Evolutionary conservation across 148 eudicot genomes (phyloP), one percentile per base, ranked within the genome.

Genomic region (Dianthus caryophyllus): DNA sequence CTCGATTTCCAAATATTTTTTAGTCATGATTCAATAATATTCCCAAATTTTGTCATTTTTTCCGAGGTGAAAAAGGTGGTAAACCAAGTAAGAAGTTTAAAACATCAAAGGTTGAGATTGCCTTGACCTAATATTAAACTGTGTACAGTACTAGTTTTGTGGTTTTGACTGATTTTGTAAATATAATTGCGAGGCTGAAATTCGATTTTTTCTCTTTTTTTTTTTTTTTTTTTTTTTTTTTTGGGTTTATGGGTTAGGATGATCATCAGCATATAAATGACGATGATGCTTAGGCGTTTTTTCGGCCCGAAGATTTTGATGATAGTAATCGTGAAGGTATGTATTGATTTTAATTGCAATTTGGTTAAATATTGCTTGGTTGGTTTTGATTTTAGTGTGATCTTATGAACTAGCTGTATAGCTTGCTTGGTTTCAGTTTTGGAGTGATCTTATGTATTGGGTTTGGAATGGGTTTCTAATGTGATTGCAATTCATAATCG

Each of bases 311-410:
- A 41, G 89, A 87, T 27, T 73, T 76, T 2, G 86, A 80, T 1
- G 92, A 77, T 21, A 74, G 51, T 24, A 58, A 67, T 74, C 81
- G 80, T 1, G 91, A 79, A 22, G 86, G 91, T 84, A 67, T 4
- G 22, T 65, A 20, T 60, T 60, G 26, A 33, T 60, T 33, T 60
- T 33, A 55, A 26, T 55, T 55, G 22, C 9, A 2, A 33, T 33
- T 33, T 7, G 3, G 38, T 3, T 2, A 33, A 3, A 16, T 13
- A 15, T 56, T 56, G 52, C 52, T 11, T 11, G 52, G 52, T 11
- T 17, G 52, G 52, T 48, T 33, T 48, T 48, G 18, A 18, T 48
- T 48, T 48, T 48, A 5, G 52, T 16, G 18, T 52, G 61, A 4
- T 57, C 29, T 9, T 41, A 57, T 57, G 61, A 29, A 3, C 5